A percentile compares a stretch with the other conserved stretches of the same genome.
Evolutionary conservation across 495 filamentous ascomycete species (phyloP).

Genomic region (Penicillium roqueforti): DNA sequence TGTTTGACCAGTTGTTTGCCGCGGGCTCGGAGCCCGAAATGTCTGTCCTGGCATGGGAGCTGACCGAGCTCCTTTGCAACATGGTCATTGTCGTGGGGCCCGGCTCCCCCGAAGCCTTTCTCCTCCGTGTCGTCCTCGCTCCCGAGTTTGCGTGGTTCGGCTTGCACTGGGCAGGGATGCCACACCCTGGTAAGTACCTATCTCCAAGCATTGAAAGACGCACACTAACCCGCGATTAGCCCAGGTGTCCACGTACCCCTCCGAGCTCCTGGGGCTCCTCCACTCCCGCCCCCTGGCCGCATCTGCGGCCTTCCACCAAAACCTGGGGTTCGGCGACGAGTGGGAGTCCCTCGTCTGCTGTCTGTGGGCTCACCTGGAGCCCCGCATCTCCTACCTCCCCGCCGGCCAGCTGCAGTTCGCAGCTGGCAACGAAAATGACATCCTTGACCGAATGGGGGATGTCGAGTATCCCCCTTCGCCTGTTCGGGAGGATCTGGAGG

Average conservation of each 20-base stretch:
- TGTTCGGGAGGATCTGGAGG: not conserved
- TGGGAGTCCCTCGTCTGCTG: not conserved
- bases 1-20: not conserved
- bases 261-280: not conserved
- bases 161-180: conserved; percentile 6
- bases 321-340: not conserved
- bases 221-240: not conserved
- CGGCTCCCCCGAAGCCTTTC: not conserved
- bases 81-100: conserved; percentile 8
- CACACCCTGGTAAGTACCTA: not conserved
- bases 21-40: not conserved
- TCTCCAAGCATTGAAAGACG: not conserved
- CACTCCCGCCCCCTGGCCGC: conserved; percentile 1
- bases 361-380: not conserved
- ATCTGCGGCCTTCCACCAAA: not conserved
- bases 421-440: not conserved
- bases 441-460: not conserved
- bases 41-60: not conserved
- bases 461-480: not conserved
- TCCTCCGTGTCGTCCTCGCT: conserved; percentile 2
- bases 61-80: not conserved
- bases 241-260: not conserved
- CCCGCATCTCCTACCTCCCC: not conserved
- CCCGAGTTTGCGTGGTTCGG: conserved; percentile 9
- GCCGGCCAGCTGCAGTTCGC: not conserved